Percentiles rank a stretch among this genome's conserved stretches.
These are phyloP conservation scores for Ceriops decandra DNA, from an alignment of 345 rosid genomes.

Conservation along the genomic window DNA sequence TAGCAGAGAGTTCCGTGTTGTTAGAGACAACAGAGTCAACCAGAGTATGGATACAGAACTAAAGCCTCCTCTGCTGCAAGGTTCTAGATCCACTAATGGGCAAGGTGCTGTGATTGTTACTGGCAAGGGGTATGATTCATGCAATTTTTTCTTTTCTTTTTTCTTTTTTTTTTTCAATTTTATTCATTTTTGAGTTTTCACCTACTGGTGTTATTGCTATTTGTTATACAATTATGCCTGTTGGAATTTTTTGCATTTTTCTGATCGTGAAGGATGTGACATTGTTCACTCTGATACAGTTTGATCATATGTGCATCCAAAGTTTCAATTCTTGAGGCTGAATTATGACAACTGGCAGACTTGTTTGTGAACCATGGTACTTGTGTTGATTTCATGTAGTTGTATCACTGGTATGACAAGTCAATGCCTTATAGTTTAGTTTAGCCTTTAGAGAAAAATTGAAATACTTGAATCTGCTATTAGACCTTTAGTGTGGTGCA, in stretches of 20 bases:
- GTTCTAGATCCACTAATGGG: conserved; percentile 29
- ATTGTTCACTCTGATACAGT: not conserved
- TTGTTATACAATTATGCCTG: no score
- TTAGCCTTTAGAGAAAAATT: no score
- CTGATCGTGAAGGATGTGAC: no score
- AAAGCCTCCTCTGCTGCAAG: conserved; percentile 37
- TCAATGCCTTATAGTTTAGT: no score
- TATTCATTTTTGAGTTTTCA: not conserved
- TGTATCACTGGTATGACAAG: no score
- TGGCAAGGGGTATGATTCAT: conserved; percentile 47
- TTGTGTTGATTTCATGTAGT: not conserved
- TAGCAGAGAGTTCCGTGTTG: conserved; percentile 49
- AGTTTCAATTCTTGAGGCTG: not conserved
- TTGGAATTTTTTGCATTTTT: no score
- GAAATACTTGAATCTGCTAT: no score
- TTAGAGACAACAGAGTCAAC: conserved; percentile 70
- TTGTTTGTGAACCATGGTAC: not conserved
- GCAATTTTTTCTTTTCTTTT: not conserved
- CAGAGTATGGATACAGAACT: conserved; percentile 39
- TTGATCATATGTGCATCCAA: not conserved
- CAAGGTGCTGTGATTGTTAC: conserved; percentile 23
- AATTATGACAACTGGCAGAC: not conserved
- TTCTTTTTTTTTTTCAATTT: not conserved
- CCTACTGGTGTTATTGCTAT: no score
- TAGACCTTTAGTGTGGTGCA: no score